Evolutionary conservation across 352 stramenopile genomes (phyloP).

Genomic region (Phytopythium helicoides): DNA sequence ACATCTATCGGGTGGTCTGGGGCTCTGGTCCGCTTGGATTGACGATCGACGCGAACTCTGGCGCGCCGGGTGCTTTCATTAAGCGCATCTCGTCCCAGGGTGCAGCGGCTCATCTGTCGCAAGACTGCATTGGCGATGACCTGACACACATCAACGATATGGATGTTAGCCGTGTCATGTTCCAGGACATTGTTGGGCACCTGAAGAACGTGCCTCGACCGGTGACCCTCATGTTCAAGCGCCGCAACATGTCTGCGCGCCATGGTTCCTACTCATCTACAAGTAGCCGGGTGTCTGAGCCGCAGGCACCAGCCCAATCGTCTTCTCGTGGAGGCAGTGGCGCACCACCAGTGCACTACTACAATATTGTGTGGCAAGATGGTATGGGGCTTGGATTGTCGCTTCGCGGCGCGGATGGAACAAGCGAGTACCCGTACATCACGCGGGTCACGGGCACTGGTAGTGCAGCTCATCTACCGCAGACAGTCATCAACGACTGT

Average conservation of each 20-base stretch:
- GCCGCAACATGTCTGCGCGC: conserved; percentile 19
- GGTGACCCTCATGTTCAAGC: conserved; percentile 77
- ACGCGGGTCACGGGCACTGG: conserved; percentile 82
- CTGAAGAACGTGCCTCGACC: conserved; percentile 77
- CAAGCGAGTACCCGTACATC: conserved; percentile 84
- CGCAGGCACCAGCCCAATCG: conserved; percentile 4
- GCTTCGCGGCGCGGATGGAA: conserved; percentile 64
- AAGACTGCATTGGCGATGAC: conserved; percentile 80
- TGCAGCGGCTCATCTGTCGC: conserved; percentile 67
- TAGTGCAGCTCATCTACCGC: conserved; percentile 75
- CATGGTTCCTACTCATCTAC: conserved; percentile 42
- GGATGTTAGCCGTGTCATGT: conserved; percentile 67
- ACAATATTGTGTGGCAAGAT: conserved; percentile 85
- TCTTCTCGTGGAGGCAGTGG: conserved; percentile 16
- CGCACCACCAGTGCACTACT: conserved; percentile 49
- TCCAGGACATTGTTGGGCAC: conserved; percentile 76
- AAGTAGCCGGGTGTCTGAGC: conserved; percentile 2
- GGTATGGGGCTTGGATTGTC: conserved; percentile 72
- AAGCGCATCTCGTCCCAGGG: conserved; percentile 76
- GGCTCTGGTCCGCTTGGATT: conserved; percentile 68
- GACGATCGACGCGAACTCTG: conserved; percentile 75
- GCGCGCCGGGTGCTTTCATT: conserved; percentile 65
- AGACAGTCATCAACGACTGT: conserved; percentile 70
- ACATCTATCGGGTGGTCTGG: conserved; percentile 83
- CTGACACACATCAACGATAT: conserved; percentile 87